A percentile compares a stretch with the other conserved stretches of the same genome.
Evolutionary conservation across 352 stramenopile species (phyloP).

Genomic region (Aphanomyces invadans): DNA sequence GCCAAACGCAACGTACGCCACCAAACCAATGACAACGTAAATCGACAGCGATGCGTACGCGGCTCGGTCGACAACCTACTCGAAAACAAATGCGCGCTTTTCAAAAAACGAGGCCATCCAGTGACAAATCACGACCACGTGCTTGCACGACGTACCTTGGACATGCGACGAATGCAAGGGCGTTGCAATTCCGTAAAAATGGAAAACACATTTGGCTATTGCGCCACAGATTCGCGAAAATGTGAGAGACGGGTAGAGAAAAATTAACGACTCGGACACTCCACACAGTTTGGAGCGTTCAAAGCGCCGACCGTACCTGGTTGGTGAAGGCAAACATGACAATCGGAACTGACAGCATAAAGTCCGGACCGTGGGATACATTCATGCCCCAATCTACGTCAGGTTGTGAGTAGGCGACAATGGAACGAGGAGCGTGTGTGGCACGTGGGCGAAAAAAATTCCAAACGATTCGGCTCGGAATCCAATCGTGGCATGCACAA

Average conservation of each 20-base stretch:
- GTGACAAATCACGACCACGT: too few relatives aligned
- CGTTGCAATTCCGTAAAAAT: conserved; percentile 85
- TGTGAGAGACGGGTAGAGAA: not conserved
- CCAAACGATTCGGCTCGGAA: too few relatives aligned
- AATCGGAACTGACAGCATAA: conserved; percentile 82
- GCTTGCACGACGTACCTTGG: too few relatives aligned
- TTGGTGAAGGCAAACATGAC: conserved; percentile 87
- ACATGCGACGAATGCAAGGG: conserved; percentile 80
- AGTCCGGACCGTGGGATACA: conserved; percentile 52
- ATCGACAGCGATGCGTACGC: conserved; percentile 64
- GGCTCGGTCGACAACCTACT: conserved; percentile 58
- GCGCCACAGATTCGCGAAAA: not conserved
- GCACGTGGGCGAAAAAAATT: too few relatives aligned
- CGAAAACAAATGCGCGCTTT: not conserved
- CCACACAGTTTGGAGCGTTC: too few relatives aligned
- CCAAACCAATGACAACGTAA: conserved; percentile 68
- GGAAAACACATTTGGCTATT: conserved; percentile 81
- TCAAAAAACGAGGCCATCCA: too few relatives aligned
- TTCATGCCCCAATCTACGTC: conserved; percentile 53
- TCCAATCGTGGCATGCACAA: too few relatives aligned
- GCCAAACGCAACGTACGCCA: conserved; percentile 76
- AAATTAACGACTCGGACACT: too few relatives aligned
- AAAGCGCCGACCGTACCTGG: too few relatives aligned
- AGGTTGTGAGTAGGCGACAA: conserved; percentile 5
- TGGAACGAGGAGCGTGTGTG: too few relatives aligned